Evolutionary conservation across 1,284 basidiomycete species (phyloP), one percentile per base, ranked within the genome.

Genomic region (Pascua guehoae): DNA sequence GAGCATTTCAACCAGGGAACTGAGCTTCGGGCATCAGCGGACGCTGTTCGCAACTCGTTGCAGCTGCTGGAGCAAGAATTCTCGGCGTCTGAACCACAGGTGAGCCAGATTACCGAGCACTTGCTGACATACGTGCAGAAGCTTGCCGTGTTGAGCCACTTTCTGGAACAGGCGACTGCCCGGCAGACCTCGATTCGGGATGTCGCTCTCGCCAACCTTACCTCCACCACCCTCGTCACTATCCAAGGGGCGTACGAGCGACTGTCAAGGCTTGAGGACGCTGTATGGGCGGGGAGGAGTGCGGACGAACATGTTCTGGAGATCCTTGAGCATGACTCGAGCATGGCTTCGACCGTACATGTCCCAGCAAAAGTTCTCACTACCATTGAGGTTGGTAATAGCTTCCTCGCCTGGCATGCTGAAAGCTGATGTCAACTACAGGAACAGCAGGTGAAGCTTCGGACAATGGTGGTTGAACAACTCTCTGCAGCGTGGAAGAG

Each of bases 281-380:
- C 68, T 1, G 57, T 74, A 1, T 71, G 68, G 68, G 47, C 46
- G 1, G 72, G 70, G 9, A 36, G 54, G 37, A 63, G 66, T 3
- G 67, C 66, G 11, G 68, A 70, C 15, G 56, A 53, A 1, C 57
- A 57, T 54, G 66, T 69, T 0, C 39, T 72, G 0, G 43, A 55
- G 1, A 62, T 60, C 15, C 49, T 70, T n/a, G 37, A 47, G 58
- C 2, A 16, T 57, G 17, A 32, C 24, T 32, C 24, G 24, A 32
- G 24, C 24, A 32, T 7, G 24, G 24, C 24, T 32, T 32, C 24
- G 4, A 32, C 24, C 24, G 24, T 32, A 3, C 24, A 3, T 32
- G 24, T 32, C 24, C 24, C 24, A 32, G 24, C 24, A 32, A 32
- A 32, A 32, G 24, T 32, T 32, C 24, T 32, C 7, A 32, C 24